Percentiles rank a stretch among this genome's conserved stretches.
Conservation (phyloP, 257 asterid genomes). For the Rehmannia glutinosa region DNA sequence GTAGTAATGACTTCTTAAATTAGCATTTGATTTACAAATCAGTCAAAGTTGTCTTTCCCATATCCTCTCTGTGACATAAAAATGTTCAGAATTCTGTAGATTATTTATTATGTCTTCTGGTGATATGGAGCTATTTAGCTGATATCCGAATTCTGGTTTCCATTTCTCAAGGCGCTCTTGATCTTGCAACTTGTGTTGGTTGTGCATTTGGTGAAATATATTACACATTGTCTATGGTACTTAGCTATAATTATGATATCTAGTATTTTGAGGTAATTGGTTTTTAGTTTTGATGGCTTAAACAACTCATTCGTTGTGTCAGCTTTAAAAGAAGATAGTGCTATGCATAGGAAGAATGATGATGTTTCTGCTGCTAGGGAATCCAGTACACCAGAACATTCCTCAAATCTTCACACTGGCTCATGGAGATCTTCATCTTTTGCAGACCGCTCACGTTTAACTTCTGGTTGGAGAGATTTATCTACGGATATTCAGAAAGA, state of each 20-base stretch:
- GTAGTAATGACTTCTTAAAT: slow-evolving; percentile 3
- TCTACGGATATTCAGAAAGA: slow-evolving; percentile 47
- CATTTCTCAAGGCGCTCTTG: background rate
- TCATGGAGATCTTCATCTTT: slow-evolving; percentile 73
- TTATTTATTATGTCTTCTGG: background rate
- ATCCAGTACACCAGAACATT: slow-evolving; percentile 29
- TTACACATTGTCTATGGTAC: background rate
- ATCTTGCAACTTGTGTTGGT: background rate
- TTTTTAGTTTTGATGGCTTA: background rate
- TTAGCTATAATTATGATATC: slow-evolving; percentile 1
- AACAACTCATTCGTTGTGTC: slow-evolving; percentile 12
- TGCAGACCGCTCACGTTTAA: slow-evolving; percentile 44
- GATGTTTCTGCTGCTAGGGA: slow-evolving; percentile 31
- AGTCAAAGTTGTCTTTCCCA: background rate
- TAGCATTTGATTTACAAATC: background rate
- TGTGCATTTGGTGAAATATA: background rate
- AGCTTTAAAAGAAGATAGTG: slow-evolving; percentile 42
- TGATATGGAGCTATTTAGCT: background rate
- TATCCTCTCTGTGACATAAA: background rate
- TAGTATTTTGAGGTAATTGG: background rate
- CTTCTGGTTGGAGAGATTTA: slow-evolving; percentile 49
- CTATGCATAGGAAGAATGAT: slow-evolving; percentile 24
- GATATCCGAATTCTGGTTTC: background rate
- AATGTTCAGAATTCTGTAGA: background rate
- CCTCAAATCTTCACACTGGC: slow-evolving; percentile 40